Evolutionary conservation across 108 stramenopile genomes (phyloP), one percentile per base, ranked within the genome.

Genomic region (Epithemia pelagica): DNA sequence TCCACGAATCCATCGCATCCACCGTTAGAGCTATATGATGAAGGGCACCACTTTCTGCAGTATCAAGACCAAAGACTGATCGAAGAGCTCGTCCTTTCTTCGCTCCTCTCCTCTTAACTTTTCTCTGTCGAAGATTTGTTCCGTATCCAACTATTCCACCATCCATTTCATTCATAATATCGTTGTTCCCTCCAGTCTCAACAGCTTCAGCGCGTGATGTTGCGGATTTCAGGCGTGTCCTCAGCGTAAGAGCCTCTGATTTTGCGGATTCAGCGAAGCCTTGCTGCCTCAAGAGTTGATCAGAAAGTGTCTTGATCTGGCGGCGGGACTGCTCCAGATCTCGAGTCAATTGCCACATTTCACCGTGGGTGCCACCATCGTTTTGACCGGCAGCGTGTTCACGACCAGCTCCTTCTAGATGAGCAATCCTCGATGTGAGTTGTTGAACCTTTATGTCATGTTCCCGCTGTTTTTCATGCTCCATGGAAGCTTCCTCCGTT

Each of bases 211-310:
- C 82, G 15, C 82, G 60, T 18, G 72, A 21, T 22, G 66, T 70
- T 2, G 91, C 88, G 26, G 88, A 68, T 62, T 82, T 82, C 15
- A 92, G 74, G 31, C 88, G 75, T 54, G 76, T 85, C 57, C 85
- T 84, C 55, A 92, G 52, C 5, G 91, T 76, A 30, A 85, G 74
- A n/a, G 84, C 71, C 67, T 92, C 91, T n/a, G 80, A 77, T 53
- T 77, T 76, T 32, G 72, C 61, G 24, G 64, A 58, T 62, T 92
- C 77, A 29, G 83, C 69, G 30, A 76, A 72, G 19, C 61, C 69
- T 76, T 92, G 84, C 21, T 89, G 85, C 21, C 82, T 77, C 30
- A 89, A 29, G 22, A 89, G 70, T 61, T 88, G 82, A 58, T 85
- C 83, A 3, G 91, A 84, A 15, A 89, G 75, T 7, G 70, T 69